phyloP scores from a whole-genome alignment of 768 basidiomycete species.

The Pisolithus orientalis region DNA sequence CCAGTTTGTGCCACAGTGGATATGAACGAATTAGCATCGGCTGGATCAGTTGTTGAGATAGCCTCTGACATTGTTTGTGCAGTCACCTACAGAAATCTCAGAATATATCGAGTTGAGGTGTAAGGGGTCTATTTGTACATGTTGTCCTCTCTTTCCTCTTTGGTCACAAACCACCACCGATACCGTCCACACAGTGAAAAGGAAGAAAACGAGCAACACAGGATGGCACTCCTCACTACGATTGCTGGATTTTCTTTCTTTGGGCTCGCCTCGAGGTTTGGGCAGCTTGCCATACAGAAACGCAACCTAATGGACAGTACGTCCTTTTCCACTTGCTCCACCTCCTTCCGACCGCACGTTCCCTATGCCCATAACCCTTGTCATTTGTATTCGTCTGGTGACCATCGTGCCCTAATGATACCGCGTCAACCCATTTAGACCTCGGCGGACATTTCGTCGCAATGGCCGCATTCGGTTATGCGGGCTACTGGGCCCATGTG shows the following conservation, averaged over 20 bases:
- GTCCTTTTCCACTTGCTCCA: slow-evolving; percentile 27
- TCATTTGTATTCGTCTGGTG: background rate
- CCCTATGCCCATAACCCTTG: background rate
- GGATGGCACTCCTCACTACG: slow-evolving; percentile 62
- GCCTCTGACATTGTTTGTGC: slow-evolving; percentile 11
- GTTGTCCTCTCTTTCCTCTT: slow-evolving; percentile 9
- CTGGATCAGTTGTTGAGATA: background rate
- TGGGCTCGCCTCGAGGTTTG: slow-evolving; percentile 77
- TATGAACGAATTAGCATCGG: background rate
- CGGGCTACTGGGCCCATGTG: slow-evolving; percentile 68
- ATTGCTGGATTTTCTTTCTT: slow-evolving; percentile 75
- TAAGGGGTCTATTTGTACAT: slow-evolving; percentile 20
- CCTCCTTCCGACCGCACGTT: background rate
- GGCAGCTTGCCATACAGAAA: slow-evolving; percentile 83
- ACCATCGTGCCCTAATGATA: background rate
- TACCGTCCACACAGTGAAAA: background rate
- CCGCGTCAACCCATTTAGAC: slow-evolving; percentile 38
- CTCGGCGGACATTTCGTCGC: slow-evolving; percentile 63
- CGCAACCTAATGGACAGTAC: slow-evolving; percentile 74
- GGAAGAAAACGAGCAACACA: background rate
- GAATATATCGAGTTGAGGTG: too few relatives aligned
- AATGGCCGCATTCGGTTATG: slow-evolving; percentile 63
- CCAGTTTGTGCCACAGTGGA: background rate
- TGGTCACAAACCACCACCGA: background rate
- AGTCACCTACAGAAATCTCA: background rate